Evolutionary conservation across 192 early-diverging fungal species (phyloP), one percentile per base, ranked within the genome.

Genomic region (Glomus cerebriforme): DNA sequence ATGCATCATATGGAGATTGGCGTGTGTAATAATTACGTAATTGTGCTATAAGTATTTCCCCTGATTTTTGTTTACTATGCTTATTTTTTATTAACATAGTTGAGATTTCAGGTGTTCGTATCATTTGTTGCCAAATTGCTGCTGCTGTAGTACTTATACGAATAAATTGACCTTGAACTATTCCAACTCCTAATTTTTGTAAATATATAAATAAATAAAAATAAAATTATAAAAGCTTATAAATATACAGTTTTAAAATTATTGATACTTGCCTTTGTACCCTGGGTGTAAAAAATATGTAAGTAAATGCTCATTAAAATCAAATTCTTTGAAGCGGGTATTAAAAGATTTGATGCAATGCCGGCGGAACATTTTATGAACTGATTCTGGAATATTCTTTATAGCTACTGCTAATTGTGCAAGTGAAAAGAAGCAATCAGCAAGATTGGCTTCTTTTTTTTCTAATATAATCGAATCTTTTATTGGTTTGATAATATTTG

Each of bases 231-330:
- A 37, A 19, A 17, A 35, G 32, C 15, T 15, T 66, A 66, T 35
- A 13, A 66, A 66, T 34, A 66, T 34, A 19, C 34, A 66, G 15
- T 19, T 66, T n/a, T n/a, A n/a, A n/a, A n/a, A n/a, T n/a, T 34
- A 34, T 66, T 34, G 32, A 35, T 22, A 67, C 65, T 22, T 22
- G 22, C 32, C 65, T 67, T 17, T 12, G 19, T 39, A 67, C 19
- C 34, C 13, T 13, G 34, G 32, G 34, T 67, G 6, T 22, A 67
- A 35, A 68, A 45, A 68, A 43, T 68, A 68, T 35, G 37, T 19
- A 37, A 68, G 32, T 19, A 68, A 35, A 45, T 69, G 32, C n/a
- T 69, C 37, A 45, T 69, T 37, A 69, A 37, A 69, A 43, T 69
- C 67, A 39, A 39, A 69, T 8, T 37, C 19, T 26, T 69, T 35